Base-by-base conservation (phyloP, 2,329 filamentous ascomycete species). In the Didymella glomerata region DNA sequence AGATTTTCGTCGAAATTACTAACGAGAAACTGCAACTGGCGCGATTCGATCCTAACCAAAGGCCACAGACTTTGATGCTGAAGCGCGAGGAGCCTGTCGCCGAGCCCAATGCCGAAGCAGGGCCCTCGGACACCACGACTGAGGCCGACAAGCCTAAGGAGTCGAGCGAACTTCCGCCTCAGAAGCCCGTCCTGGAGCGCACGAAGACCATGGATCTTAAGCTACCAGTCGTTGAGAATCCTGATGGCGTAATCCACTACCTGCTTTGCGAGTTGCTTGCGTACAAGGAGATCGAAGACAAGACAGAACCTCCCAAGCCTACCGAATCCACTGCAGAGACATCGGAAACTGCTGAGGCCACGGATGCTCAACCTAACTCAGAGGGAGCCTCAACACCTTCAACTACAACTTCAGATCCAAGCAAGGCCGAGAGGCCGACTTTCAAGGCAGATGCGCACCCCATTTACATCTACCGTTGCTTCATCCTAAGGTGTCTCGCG, bases 381-480 rank as follows among this genome's bases (percentile, higher is more conserved):
- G 53, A 60, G 8, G 50, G 57, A 36, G 41, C 61, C 4, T 54
- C 65, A 8, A 44, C 63, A 2, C 22, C 67, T 27, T 48, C 66
- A 32, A 42, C 27, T 45, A 47, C 30, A 24, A 34, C 63, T 20
- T 49, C 52, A 32, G 64, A 68, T 18, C 57, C 50, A 59, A 75
- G 45, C 50, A 69, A 92, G 73, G 57, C 79, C 4, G 79, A 87
- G 11, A 96, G 96, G 78, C 82, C 86, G 0, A 80, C 86, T 0
- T 98, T 98, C 83, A 97, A 96, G 78, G 83, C 91, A 1, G 93
- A 97, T 49, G 90, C 97, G 32, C 93, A 99, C 75, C 92, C 93
- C 0, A 97, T 97, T 60, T 99, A 96, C 79, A 89, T 98, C 52
- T 99, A 98, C 73, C 88, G 95, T 47, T 97, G 94, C 80, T 97